phyloP scores from a whole-genome alignment of 805 yeast genomes.

The Metschnikowia borealis region DNA sequence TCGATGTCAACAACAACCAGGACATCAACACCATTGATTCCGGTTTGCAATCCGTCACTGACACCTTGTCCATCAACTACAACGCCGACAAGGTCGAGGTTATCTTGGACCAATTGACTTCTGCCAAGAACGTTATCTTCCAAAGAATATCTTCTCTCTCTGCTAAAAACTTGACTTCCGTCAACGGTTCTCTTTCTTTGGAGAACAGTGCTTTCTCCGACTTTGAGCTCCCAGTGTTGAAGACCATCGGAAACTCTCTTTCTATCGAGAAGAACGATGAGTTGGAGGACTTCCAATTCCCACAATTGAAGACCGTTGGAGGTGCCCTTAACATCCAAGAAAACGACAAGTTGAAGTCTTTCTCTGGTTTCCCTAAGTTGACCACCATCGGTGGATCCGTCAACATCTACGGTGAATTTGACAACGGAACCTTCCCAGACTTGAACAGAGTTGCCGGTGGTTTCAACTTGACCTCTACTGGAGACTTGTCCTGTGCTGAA shows the following conservation, averaged over 20 bases:
- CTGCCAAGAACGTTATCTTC: constrained; percentile 88
- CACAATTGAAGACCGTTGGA: constrained; percentile 67
- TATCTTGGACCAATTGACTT: constrained; percentile 60
- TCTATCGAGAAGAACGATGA: constrained; percentile 70
- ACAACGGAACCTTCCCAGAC: constrained; percentile 69
- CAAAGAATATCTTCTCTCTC: constrained; percentile 74
- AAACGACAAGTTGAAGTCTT: constrained; percentile 65
- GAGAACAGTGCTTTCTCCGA: constrained; percentile 62
- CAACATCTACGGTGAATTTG: constrained; percentile 72
- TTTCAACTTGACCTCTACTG: constrained; percentile 71
- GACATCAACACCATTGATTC: constrained; percentile 70
- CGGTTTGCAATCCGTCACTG: constrained; percentile 68
- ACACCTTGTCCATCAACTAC: constrained; percentile 72
- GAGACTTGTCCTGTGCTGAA: constrained; percentile 76
- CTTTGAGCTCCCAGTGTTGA: constrained; percentile 52
- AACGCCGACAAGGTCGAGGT: constrained; percentile 78
- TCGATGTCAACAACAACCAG: constrained; percentile 88
- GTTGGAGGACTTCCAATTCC: constrained; percentile 64
- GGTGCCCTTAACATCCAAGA: constrained; percentile 92
- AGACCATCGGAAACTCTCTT: constrained; percentile 74
- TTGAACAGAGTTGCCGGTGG: constrained; percentile 88
- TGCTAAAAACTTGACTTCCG: constrained; percentile 59
- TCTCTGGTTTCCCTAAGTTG: constrained; percentile 73
- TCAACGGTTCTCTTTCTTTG: constrained; percentile 82
- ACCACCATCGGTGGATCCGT: constrained; percentile 86